These are phyloP conservation scores for Talaromyces borbonicus DNA, from an alignment of 495 filamentous ascomycete species.

Conservation along the genomic window DNA sequence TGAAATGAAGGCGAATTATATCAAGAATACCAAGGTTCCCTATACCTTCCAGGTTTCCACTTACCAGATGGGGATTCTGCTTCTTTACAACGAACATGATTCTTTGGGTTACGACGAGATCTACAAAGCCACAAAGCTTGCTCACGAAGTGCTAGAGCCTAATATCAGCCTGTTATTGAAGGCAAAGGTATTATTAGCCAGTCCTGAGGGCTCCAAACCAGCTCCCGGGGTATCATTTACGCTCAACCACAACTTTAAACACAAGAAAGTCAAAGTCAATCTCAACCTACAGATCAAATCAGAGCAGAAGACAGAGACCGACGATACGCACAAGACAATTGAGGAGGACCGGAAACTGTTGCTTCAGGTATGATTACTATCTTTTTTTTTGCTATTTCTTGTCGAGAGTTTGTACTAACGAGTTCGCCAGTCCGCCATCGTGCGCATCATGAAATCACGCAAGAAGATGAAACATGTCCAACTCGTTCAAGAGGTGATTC, in stretches of 20 bases:
- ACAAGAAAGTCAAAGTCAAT: slow-evolving; percentile 95
- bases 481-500: slow-evolving; percentile 88
- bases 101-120: slow-evolving; percentile 83
- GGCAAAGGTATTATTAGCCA: slow-evolving; percentile 70
- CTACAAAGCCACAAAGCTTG: slow-evolving; percentile 65
- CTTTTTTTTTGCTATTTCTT: too few relatives aligned
- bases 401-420: too few relatives aligned
- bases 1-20: slow-evolving; percentile 88
- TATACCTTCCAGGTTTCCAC: slow-evolving; percentile 98
- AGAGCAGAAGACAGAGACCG: slow-evolving; percentile 88
- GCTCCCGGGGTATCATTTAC: slow-evolving; percentile 65
- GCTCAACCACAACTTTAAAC: slow-evolving; percentile 91
- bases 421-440: slow-evolving; percentile 75
- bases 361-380: slow-evolving; percentile 93
- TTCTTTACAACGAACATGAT: slow-evolving; percentile 89
- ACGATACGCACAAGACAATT: slow-evolving; percentile 98
- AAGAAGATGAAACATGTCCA: slow-evolving; percentile 97
- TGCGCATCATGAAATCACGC: slow-evolving; percentile 98
- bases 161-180: slow-evolving; percentile 77
- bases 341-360: slow-evolving; percentile 95
- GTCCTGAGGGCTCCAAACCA: slow-evolving; percentile 61
- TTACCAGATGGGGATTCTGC: slow-evolving; percentile 94
- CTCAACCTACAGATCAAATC: slow-evolving; percentile 90
- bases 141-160: slow-evolving; percentile 72
- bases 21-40: slow-evolving; percentile 75